Evolutionary conservation across 768 basidiomycete genomes (phyloP).

Genomic region (Xerocomellus dryophilus): DNA sequence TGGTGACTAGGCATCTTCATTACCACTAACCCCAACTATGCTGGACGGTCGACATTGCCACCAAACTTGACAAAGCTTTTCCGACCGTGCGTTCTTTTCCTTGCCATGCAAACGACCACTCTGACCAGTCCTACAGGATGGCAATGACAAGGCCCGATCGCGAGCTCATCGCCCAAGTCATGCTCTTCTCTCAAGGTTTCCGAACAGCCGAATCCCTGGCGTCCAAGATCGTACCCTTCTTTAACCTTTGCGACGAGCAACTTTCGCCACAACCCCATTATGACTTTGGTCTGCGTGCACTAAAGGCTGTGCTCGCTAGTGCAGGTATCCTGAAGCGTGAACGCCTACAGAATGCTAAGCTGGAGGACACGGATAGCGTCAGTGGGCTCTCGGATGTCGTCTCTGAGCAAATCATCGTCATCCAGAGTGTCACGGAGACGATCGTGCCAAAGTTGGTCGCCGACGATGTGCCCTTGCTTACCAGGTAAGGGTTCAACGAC

Average conservation of each 20-base stretch:
- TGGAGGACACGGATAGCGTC: constrained; percentile 42
- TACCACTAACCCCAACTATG: constrained; percentile 98
- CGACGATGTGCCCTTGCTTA: constrained; percentile 92
- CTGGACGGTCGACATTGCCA: constrained; percentile 88
- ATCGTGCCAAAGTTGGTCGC: constrained; percentile 98
- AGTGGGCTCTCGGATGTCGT: constrained; percentile 63
- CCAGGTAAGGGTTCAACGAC: constrained; percentile 54
- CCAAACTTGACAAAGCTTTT: constrained; percentile 91
- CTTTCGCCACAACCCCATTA: constrained; percentile 97
- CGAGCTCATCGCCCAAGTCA: constrained; percentile 98
- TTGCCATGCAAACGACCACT: background rate
- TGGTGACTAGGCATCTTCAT: constrained; percentile 82
- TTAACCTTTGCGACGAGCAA: constrained; percentile 97
- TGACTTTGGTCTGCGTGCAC: constrained; percentile 95
- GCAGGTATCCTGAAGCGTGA: constrained; percentile 98
- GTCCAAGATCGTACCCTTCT: constrained; percentile 98
- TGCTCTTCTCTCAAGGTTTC: constrained; percentile 99
- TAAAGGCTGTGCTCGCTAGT: constrained; percentile 94
- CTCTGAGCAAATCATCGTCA: constrained; percentile 93
- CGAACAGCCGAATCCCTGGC: constrained; percentile 96
- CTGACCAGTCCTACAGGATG: constrained; percentile 57
- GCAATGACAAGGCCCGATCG: constrained; percentile 99
- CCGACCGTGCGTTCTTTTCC: constrained; percentile 65
- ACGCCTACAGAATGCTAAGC: constrained; percentile 53
- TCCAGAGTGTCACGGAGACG: constrained; percentile 97